phyloP scores from a whole-genome alignment of 768 basidiomycete genomes.

The Psilocybe azurescens region DNA sequence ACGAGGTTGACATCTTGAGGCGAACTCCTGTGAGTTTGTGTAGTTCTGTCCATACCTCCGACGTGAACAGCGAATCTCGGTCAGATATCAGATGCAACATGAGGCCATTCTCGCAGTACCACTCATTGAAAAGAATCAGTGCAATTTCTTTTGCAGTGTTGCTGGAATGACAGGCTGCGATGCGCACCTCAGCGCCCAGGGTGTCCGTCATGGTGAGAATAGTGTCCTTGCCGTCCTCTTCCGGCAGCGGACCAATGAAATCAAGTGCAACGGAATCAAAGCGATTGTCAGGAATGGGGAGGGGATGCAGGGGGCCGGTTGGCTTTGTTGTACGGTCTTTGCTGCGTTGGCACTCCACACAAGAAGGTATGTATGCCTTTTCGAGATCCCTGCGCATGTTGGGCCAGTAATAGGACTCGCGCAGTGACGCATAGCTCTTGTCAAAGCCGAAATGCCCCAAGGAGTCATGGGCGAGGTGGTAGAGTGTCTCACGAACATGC shows the following conservation, averaged over 20 bases:
- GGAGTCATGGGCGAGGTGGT: constrained; percentile 32
- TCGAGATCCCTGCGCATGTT: constrained; percentile 40
- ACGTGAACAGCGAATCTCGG: constrained; percentile 32
- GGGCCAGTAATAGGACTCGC: constrained; percentile 36
- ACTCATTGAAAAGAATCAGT: constrained; percentile 30
- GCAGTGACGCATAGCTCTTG: constrained; percentile 32
- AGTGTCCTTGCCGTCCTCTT: constrained; percentile 29
- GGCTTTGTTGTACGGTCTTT: constrained; percentile 34
- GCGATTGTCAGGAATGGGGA: constrained; percentile 20
- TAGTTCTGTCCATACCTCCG: constrained; percentile 36
- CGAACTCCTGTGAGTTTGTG: constrained; percentile 31
- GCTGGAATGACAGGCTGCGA: constrained; percentile 16
- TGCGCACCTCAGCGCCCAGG: constrained; percentile 26
- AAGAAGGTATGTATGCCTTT: constrained; percentile 36
- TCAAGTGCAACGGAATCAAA: constrained; percentile 22
- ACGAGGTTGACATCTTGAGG: constrained; percentile 38
- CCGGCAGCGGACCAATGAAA: constrained; percentile 36
- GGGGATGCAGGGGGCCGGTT: constrained; percentile 36
- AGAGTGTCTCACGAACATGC: constrained; percentile 27
- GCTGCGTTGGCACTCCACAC: constrained; percentile 40
- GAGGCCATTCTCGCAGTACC: constrained; percentile 42
- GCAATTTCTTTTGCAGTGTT: constrained; percentile 26
- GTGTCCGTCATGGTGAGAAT: constrained; percentile 30
- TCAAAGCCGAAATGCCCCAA: constrained; percentile 41
- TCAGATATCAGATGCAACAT: constrained; percentile 36